Conservation (phyloP, 1,284 basidiomycete species). For the Cryptococcus depauperatus region DNA sequence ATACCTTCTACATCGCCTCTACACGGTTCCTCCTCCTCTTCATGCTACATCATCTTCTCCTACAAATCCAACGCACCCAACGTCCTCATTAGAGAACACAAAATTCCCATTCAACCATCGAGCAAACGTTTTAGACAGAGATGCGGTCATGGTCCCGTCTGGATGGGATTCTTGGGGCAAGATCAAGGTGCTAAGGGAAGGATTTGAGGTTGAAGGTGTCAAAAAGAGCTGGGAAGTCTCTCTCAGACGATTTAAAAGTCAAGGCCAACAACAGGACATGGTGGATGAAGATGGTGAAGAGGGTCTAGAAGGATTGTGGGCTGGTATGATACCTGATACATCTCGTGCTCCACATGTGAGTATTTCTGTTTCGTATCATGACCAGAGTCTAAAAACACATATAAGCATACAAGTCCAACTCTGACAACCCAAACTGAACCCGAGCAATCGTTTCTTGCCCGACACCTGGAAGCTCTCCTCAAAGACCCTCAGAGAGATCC, state of each 20-base stretch:
- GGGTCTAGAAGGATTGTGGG: conserved; percentile 41
- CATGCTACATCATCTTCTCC: conserved; percentile 6
- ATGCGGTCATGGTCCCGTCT: conserved; percentile 80
- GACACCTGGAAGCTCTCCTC: conserved; percentile 79
- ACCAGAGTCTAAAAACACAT: too few species aligned
- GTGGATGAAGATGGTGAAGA: conserved; percentile 47
- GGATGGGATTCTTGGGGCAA: conserved; percentile 99
- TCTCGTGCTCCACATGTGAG: conserved; percentile 26
- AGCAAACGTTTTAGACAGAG: conserved; percentile 85
- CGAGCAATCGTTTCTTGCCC: conserved; percentile 77
- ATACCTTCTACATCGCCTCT: conserved; percentile 78
- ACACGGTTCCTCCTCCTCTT: conserved; percentile 48
- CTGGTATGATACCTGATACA: conserved; percentile 41
- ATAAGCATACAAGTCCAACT: too few species aligned
- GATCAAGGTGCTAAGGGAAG: conserved; percentile 80
- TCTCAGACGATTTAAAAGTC: conserved; percentile 12
- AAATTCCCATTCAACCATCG: conserved; percentile 78
- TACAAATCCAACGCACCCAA: conserved; percentile 3
- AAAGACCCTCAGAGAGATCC: conserved; percentile 82
- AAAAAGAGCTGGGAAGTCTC: conserved; percentile 69
- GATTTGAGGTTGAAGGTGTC: conserved; percentile 76
- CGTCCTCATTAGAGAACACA: conserved; percentile 51
- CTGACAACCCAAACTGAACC: conserved; percentile 46
- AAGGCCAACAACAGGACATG: conserved; percentile 1
- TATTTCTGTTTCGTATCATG: background rate